A percentile compares a stretch with the other conserved stretches of the same genome.
Evolutionary conservation across 2,329 filamentous ascomycete genomes (phyloP).

Genomic region (Aspergillus ustus): DNA sequence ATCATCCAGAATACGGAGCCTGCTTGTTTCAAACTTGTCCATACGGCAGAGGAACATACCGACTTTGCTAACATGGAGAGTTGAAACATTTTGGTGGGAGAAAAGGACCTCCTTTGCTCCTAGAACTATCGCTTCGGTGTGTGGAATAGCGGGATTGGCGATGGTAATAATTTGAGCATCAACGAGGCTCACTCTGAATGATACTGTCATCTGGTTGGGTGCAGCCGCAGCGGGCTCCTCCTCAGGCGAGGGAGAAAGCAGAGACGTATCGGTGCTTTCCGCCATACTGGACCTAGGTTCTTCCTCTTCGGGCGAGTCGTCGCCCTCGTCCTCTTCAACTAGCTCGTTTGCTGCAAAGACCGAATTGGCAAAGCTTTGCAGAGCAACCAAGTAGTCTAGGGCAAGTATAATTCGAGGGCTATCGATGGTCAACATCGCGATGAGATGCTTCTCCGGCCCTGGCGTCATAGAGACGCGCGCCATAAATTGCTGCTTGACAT

Average conservation of each 20-base stretch:
- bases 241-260: constrained; percentile 29
- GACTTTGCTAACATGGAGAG: constrained; percentile 88
- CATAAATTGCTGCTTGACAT: constrained; percentile 95
- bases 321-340: constrained; percentile 36
- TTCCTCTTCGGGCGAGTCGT: constrained; percentile 43
- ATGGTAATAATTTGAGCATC: constrained; percentile 97
- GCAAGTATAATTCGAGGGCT: constrained; percentile 95
- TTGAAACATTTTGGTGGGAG: constrained; percentile 91
- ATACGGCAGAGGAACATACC: constrained; percentile 99
- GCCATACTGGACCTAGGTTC: constrained; percentile 38
- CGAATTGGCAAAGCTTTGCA: constrained; percentile 79
- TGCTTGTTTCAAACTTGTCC: constrained; percentile 92
- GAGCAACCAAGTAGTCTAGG: constrained; percentile 89
- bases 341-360: constrained; percentile 64
- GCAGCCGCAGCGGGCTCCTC: constrained; percentile 40
- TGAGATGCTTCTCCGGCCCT: constrained; percentile 77
- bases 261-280: constrained; percentile 32
- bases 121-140: constrained; percentile 93
- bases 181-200: constrained; percentile 90
- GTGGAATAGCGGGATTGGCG: constrained; percentile 86
- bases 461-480: constrained; percentile 92
- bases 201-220: constrained; percentile 69
- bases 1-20: constrained; percentile 91
- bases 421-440: constrained; percentile 91
- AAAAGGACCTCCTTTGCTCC: constrained; percentile 92